Evolutionary conservation across 2,329 filamentous ascomycete genomes (phyloP).

Genomic region (Chrysoporthe puriensis): DNA sequence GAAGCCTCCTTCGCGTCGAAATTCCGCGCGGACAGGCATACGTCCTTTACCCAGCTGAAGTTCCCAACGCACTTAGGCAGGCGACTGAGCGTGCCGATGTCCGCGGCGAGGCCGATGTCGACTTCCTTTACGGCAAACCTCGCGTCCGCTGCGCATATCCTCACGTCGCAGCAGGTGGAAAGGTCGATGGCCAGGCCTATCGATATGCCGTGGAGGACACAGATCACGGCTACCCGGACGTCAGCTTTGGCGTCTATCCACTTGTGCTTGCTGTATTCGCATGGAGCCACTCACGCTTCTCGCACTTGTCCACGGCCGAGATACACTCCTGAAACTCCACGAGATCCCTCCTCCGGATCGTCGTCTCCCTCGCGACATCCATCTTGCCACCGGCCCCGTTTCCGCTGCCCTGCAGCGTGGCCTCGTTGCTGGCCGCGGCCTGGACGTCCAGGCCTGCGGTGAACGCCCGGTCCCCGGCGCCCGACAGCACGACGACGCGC

Average conservation of each 20-base stretch:
- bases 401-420: constrained; percentile 44
- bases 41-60: constrained; percentile 78
- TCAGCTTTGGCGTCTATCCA: neutral
- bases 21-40: constrained; percentile 70
- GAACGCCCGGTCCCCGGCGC: constrained; percentile 82
- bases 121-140: constrained; percentile 78
- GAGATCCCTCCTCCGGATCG: constrained; percentile 68
- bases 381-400: constrained; percentile 23
- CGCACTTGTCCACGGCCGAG: constrained; percentile 77
- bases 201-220: constrained; percentile 76
- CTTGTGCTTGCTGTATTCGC: neutral
- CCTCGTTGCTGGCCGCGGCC: constrained; percentile 59
- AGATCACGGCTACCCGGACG: constrained; percentile 68
- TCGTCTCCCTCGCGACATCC: constrained; percentile 69
- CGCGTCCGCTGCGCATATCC: constrained; percentile 63
- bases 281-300: constrained; percentile 68
- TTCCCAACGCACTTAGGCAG: constrained; percentile 75
- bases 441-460: constrained; percentile 84
- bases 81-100: constrained; percentile 75
- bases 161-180: constrained; percentile 70
- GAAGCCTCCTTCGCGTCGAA: constrained; percentile 72
- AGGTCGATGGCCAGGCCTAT: constrained; percentile 81
- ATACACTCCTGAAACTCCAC: constrained; percentile 81
- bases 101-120: constrained; percentile 79
- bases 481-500: constrained; percentile 78